phyloP scores from a whole-genome alignment of 2,329 filamentous ascomycete genomes.

The Apiospora rasikravindrae region DNA sequence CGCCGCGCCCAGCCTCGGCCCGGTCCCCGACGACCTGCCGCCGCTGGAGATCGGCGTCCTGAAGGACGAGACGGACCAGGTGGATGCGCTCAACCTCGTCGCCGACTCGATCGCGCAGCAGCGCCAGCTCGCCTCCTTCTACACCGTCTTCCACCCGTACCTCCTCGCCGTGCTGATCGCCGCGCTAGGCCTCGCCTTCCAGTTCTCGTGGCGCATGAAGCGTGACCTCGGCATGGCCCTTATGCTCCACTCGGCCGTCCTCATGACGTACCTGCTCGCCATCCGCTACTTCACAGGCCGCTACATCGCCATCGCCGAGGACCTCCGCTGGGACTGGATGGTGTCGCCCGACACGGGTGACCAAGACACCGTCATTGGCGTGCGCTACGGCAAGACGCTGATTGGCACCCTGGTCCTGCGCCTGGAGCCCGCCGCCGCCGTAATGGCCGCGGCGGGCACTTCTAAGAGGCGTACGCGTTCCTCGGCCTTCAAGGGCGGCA shows the following conservation, averaged over 20 bases:
- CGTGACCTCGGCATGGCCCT: slow-evolving; percentile 60
- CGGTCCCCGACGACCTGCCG: slow-evolving; percentile 59
- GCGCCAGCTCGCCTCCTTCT: slow-evolving; percentile 68
- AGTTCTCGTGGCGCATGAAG: slow-evolving; percentile 50
- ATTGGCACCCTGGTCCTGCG: slow-evolving; percentile 75
- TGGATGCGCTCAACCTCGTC: slow-evolving; percentile 73
- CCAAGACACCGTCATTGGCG: slow-evolving; percentile 66
- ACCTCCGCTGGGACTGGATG: slow-evolving; percentile 67
- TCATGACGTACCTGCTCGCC: slow-evolving; percentile 67
- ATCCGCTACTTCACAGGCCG: slow-evolving; percentile 64
- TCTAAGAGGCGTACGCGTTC: slow-evolving; percentile 32
- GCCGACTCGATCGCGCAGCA: slow-evolving; percentile 86
- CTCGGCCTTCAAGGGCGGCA: slow-evolving; percentile 59
- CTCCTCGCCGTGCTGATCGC: slow-evolving; percentile 54
- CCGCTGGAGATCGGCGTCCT: slow-evolving; percentile 67
- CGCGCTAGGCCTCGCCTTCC: slow-evolving; percentile 51
- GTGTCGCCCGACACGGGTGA: slow-evolving; percentile 42
- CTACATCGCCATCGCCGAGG: slow-evolving; percentile 69
- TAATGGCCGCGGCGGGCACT: slow-evolving; percentile 18
- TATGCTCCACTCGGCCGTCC: slow-evolving; percentile 63
- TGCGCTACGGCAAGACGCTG: slow-evolving; percentile 69
- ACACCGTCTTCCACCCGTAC: slow-evolving; percentile 68
- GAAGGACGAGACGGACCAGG: slow-evolving; percentile 61
- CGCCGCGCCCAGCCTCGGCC: slow-evolving; percentile 40
- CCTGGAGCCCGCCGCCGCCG: slow-evolving; percentile 53